Evolutionary conservation across 257 asterid species (phyloP).

Genomic region (Scutellaria barbata): DNA sequence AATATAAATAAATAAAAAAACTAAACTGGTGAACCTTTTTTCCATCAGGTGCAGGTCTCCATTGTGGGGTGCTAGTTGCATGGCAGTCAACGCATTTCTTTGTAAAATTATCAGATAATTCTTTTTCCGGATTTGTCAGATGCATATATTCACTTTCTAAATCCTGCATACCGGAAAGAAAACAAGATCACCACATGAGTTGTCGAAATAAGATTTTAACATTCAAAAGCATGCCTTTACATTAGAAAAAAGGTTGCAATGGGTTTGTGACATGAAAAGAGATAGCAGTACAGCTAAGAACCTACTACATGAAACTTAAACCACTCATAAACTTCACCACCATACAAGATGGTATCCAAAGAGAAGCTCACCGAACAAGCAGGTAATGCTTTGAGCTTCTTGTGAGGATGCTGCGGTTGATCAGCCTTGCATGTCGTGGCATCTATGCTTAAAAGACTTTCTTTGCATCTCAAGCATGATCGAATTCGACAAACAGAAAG

Average conservation of each 20-base stretch:
- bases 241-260: neutral
- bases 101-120: slow-evolving; percentile 10
- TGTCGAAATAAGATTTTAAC: slow-evolving; percentile 12
- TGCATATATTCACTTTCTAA: slow-evolving; percentile 26
- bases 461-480: slow-evolving; percentile 56
- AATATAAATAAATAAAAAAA: neutral
- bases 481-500: slow-evolving; percentile 55
- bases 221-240: neutral
- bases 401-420: slow-evolving; percentile 40
- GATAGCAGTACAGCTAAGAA: neutral
- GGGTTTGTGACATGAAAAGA: slow-evolving; percentile 2
- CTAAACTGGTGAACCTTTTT: slow-evolving; percentile 17
- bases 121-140: slow-evolving; percentile 10
- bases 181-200: neutral
- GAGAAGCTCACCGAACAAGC: slow-evolving; percentile 51
- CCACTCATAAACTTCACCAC: neutral
- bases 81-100: slow-evolving; percentile 32
- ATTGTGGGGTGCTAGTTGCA: slow-evolving; percentile 17
- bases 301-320: neutral
- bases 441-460: slow-evolving; percentile 41
- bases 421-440: slow-evolving; percentile 35
- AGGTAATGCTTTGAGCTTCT: slow-evolving; percentile 55
- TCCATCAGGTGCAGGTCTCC: slow-evolving; percentile 30
- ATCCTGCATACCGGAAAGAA: slow-evolving; percentile 32
- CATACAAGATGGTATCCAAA: slow-evolving; percentile 9